Conservation (phyloP, 768 basidiomycete genomes). For the Multifurca ochricompacta region DNA sequence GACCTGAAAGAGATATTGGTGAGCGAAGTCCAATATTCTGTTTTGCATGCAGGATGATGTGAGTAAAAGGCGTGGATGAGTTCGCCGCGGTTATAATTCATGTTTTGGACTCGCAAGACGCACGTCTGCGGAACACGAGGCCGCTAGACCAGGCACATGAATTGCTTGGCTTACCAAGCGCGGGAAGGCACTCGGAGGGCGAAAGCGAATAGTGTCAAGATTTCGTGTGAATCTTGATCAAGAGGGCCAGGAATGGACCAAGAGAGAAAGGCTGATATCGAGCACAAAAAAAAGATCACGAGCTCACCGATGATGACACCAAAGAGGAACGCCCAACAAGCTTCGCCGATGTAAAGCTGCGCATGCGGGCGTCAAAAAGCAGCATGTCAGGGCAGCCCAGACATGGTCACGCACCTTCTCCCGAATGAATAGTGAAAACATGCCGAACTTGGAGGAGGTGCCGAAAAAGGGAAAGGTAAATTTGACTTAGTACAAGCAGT, state of each 20-base stretch:
- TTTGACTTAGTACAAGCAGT: neutral
- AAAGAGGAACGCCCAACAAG: constrained; percentile 90
- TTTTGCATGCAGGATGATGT: neutral
- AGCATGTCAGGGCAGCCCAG: neutral
- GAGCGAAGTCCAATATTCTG: neutral
- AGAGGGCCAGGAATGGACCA: neutral
- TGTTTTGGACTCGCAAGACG: neutral
- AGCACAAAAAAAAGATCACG: neutral
- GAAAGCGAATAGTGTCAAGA: neutral
- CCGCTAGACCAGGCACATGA: neutral
- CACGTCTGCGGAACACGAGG: neutral
- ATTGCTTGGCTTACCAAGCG: neutral
- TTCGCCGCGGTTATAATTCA: neutral
- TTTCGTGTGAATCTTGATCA: too few relatives aligned
- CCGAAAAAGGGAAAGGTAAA: neutral
- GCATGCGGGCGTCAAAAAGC: neutral
- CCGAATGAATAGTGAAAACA: constrained; percentile 89
- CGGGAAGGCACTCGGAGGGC: neutral
- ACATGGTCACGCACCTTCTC: constrained; percentile 51
- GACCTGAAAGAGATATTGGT: constrained; percentile 41
- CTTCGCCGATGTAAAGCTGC: constrained; percentile 90
- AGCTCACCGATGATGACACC: constrained; percentile 78
- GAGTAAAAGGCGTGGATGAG: neutral
- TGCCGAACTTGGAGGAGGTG: constrained; percentile 60
- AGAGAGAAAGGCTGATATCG: neutral